These are phyloP conservation scores for Microthlaspi erraticum DNA, from an alignment of 345 rosid species.

Conservation along the genomic window DNA sequence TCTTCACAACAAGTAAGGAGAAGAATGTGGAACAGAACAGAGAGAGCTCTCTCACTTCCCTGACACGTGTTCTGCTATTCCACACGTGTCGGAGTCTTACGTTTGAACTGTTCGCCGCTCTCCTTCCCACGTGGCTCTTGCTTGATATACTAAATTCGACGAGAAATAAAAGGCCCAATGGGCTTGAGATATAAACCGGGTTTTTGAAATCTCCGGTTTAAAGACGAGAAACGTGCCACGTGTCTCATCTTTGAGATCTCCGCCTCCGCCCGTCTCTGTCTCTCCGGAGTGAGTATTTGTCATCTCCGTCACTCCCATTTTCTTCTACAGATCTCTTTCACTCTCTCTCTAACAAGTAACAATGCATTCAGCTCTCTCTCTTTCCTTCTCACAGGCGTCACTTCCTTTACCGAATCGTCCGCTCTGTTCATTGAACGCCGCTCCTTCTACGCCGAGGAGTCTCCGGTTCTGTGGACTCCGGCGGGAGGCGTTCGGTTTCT, in stretches of 20 bases:
- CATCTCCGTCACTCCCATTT: conserved; percentile 41
- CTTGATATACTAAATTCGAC: background rate
- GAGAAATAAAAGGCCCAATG: conserved; percentile 33
- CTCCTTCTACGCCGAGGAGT: conserved; percentile 50
- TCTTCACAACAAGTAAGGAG: conserved; percentile 31
- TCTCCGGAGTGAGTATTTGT: conserved; percentile 30
- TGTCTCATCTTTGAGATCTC: conserved; percentile 59
- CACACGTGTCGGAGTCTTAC: conserved; percentile 43
- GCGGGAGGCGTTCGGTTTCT: conserved; percentile 61
- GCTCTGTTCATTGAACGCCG: conserved; percentile 38
- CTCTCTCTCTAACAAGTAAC: conserved; percentile 27
- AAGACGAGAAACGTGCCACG: conserved; percentile 37
- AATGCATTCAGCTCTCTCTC: conserved; percentile 71
- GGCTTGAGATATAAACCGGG: conserved; percentile 22
- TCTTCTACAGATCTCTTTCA: conserved; percentile 1
- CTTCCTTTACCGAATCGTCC: conserved; percentile 46
- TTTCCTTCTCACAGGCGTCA: conserved; percentile 56
- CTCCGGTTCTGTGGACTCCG: conserved; percentile 89
- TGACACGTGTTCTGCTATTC: conserved; percentile 36
- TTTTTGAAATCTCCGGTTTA: conserved; percentile 18
- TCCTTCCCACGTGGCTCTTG: conserved; percentile 33
- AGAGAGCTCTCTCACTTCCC: background rate
- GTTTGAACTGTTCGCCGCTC: conserved; percentile 31
- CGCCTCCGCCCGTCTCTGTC: conserved; percentile 44
- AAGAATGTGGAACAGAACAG: conserved; percentile 36